Evolutionary conservation across 768 basidiomycete species (phyloP), one percentile per base, ranked within the genome.

Genomic region (Termitomyces sp.): DNA sequence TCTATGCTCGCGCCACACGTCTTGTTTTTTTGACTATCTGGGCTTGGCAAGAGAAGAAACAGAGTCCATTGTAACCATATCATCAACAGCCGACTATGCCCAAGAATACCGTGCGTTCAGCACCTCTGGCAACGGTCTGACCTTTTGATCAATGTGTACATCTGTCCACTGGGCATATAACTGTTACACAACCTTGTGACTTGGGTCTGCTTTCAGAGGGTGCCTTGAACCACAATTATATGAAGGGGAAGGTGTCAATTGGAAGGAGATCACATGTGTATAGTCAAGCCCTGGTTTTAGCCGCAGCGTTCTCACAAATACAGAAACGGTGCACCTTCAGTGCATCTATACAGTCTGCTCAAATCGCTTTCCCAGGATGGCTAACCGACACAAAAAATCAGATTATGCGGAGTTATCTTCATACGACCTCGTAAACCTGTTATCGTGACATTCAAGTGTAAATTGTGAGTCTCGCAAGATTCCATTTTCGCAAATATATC

Each of bases 291-390:
- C 38, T 23, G 35, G 37, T n/a, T 43, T 26, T 6, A 35, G 21
- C 49, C 21, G 17, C 10, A 5, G 17, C 23, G 2, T 30, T 40
- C n/a, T 51, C 17, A 40, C 38, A 50, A 28, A 28, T 9, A 19
- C 50, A 15, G 38, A n/a, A 50, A 11, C 9, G 33, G 33, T 33
- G 10, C 10, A 11, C 33, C 33, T 33, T 37, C 3, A 3, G 23
- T 54, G 30, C n/a, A 41, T 40, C 6, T 10, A 12, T 35, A 30
- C 40, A 33, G 12, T 19, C 42, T 43, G 5, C 48, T 8, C 30
- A 6, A 46, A 50, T 40, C 26, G 10, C 35, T 54, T 54, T 44
- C 60, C 60, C 38, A 41, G 26, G 40, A 21, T 35, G 54, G 54
- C 14, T 45, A 33, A 53, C 43, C 46, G 31, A 10, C 19, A 9